Base-by-base conservation (phyloP, 148 eudicot species). In the Heliamphora exappendiculata region DNA sequence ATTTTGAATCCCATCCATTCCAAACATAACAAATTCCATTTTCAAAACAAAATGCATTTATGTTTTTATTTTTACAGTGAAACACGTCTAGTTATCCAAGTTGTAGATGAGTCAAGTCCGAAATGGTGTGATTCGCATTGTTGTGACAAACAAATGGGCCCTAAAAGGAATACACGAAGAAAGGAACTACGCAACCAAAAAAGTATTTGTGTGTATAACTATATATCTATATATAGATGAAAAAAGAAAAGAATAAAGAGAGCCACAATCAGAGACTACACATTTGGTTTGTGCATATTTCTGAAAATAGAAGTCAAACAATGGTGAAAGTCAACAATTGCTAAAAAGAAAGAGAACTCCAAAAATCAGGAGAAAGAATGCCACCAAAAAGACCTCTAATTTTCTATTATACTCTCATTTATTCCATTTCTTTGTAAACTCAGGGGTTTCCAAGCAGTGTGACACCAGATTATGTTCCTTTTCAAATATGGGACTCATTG, bases 401-500 rank as follows among this genome's bases (percentile, higher is more conserved):
- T 39, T 68, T 39, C 31, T 22, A 50, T 59, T 41, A 45, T 44
- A 26, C 36, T 26, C 59, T n/a, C 28, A 26, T 41, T 50, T 74
- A 60, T 70, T 76, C 58, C 33, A 29, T 39, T 16, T 71, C 57
- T 22, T 44, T 59, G 24, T 65, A 42, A 76, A 55, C 80, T 79
- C 97, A 95, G 99, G 99, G 97, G 3, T 95, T 89, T 86, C 99
- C 99, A 17, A 76, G 82, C 79, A 93, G 99, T 78, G 99, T 95
- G 55, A 95, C 99, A 41, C 91, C 97, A 60, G 98, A 94, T 88
- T 95, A 95, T 78, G 77, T 83, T 58, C 94, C 91, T 49, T 95
- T 95, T 81, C 99, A 95, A 86, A 68, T 88, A 51, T 95, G 99
- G 99, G 99, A 95, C 85, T 88, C 90, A 45, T 78, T 95, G 49